A percentile compares a stretch with the other conserved stretches of the same genome.
Evolutionary conservation across 1,139 yeast species (phyloP).

Genomic region (Saccharomyces hybrid): DNA sequence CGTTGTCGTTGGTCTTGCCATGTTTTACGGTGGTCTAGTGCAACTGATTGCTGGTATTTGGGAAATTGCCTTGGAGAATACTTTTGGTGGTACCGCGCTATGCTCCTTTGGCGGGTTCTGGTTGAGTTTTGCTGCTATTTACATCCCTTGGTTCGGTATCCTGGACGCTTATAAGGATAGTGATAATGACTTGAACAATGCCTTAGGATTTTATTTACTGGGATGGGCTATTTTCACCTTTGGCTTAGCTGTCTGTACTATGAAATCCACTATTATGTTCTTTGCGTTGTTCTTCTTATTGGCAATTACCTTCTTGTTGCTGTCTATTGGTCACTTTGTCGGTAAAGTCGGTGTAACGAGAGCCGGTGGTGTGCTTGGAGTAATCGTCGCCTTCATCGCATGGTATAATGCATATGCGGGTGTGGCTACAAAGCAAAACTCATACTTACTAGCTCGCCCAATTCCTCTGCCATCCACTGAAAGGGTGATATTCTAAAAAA

Average conservation of each 20-base stretch:
- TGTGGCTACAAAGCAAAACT: conserved; percentile 63
- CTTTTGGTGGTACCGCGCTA: conserved; percentile 86
- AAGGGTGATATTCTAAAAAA: conserved; percentile 1
- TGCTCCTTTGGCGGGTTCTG: conserved; percentile 84
- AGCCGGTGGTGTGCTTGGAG: conserved; percentile 77
- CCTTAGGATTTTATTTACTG: conserved; percentile 64
- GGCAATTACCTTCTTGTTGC: conserved; percentile 51
- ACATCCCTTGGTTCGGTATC: conserved; percentile 68
- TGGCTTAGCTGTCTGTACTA: conserved; percentile 55
- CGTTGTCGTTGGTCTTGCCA: conserved; percentile 53
- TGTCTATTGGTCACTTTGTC: conserved; percentile 44
- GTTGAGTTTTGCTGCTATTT: conserved; percentile 69
- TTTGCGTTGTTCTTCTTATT: conserved; percentile 58
- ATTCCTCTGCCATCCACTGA: conserved; percentile 21
- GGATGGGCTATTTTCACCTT: conserved; percentile 80
- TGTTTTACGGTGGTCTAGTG: conserved; percentile 63
- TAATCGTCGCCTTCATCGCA: conserved; percentile 68
- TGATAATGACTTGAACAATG: conserved; percentile 39
- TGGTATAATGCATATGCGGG: conserved; percentile 95
- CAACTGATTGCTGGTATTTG: conserved; percentile 70
- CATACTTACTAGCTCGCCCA: conserved; percentile 44
- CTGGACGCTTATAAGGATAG: conserved; percentile 43
- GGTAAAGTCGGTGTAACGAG: conserved; percentile 33
- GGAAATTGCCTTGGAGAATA: conserved; percentile 68
- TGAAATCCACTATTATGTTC: conserved; percentile 75